A percentile compares a stretch with the other conserved stretches of the same genome.
Evolutionary conservation across 768 basidiomycete genomes (phyloP).

Genomic region (Floccularia luteovirens): DNA sequence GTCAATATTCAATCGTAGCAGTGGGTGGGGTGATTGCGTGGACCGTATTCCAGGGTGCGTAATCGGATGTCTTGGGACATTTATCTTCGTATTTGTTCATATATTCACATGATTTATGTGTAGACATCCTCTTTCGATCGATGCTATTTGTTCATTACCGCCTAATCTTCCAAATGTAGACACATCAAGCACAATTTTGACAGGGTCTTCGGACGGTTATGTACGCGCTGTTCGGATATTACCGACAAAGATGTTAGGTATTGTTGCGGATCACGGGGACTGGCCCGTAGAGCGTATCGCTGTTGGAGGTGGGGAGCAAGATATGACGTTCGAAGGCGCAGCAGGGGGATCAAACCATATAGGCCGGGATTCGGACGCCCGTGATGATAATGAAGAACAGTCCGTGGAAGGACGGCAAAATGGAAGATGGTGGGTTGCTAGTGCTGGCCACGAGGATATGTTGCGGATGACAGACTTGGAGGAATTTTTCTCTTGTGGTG

Average conservation of each 20-base stretch:
- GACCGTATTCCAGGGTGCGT: conserved; percentile 82
- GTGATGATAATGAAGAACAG: conserved; percentile 11
- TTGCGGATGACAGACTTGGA: conserved; percentile 81
- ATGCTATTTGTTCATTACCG: conserved; percentile 75
- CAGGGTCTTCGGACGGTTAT: conserved; percentile 89
- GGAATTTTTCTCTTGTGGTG: conserved; percentile 51
- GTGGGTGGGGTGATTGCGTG: conserved; percentile 89
- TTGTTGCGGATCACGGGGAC: conserved; percentile 87
- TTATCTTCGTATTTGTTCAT: not conserved
- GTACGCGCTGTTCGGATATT: conserved; percentile 82
- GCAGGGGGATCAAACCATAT: conserved; percentile 1
- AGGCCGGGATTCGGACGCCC: conserved; percentile 9
- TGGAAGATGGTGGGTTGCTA: conserved; percentile 89
- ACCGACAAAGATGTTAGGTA: conserved; percentile 84
- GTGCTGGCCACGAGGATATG: conserved; percentile 85
- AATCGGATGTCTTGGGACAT: conserved; percentile 2
- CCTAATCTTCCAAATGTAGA: conserved; percentile 51
- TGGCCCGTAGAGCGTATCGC: conserved; percentile 88
- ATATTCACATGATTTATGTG: not conserved
- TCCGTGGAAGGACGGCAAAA: conserved; percentile 9
- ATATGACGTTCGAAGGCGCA: conserved; percentile 16
- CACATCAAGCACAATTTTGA: conserved; percentile 65
- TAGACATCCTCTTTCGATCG: conserved; percentile 88
- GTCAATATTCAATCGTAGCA: conserved; percentile 81
- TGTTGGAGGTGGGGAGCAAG: conserved; percentile 35